Conservation (phyloP, 768 basidiomycete species). For the Boletus subparvulus region DNA sequence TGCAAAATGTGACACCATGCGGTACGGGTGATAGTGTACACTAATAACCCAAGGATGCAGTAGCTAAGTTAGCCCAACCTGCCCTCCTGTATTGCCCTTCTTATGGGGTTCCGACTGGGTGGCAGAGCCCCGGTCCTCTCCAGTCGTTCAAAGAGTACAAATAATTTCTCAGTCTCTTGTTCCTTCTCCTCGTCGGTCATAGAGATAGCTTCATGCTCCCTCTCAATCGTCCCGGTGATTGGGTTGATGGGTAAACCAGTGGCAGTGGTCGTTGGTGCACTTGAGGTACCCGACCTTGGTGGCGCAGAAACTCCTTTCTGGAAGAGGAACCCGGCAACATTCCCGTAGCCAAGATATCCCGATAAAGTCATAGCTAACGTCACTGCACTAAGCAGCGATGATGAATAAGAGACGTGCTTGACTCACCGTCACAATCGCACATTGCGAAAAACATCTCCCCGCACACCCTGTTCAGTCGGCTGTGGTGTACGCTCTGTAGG, state of each 20-base stretch:
- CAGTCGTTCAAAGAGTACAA: slow-evolving; percentile 87
- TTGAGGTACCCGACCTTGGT: slow-evolving; percentile 31
- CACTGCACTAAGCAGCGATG: neutral
- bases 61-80: slow-evolving; percentile 8
- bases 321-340: slow-evolving; percentile 92
- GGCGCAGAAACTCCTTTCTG: slow-evolving; percentile 78
- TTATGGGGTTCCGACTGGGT: slow-evolving; percentile 66
- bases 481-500: slow-evolving; percentile 70
- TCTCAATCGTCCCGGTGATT: slow-evolving; percentile 74
- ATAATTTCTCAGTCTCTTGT: slow-evolving; percentile 86
- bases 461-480: slow-evolving; percentile 67
- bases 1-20: neutral
- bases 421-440: slow-evolving; percentile 71
- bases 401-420: neutral
- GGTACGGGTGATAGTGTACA: neutral
- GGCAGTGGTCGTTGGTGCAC: slow-evolving; percentile 35
- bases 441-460: slow-evolving; percentile 88
- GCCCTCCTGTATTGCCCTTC: slow-evolving; percentile 56
- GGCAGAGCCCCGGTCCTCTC: slow-evolving; percentile 73
- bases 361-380: slow-evolving; percentile 63
- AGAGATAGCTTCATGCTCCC: slow-evolving; percentile 39
- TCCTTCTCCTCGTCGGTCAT: slow-evolving; percentile 99
- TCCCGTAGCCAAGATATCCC: slow-evolving; percentile 89
- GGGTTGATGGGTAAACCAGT: slow-evolving; percentile 64
- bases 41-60: neutral